Percentiles rank a stretch among this genome's conserved stretches.
These are phyloP conservation scores for Paecilomyces variotii DNA, from an alignment of 2,329 filamentous ascomycete species.

Conservation along the genomic window DNA sequence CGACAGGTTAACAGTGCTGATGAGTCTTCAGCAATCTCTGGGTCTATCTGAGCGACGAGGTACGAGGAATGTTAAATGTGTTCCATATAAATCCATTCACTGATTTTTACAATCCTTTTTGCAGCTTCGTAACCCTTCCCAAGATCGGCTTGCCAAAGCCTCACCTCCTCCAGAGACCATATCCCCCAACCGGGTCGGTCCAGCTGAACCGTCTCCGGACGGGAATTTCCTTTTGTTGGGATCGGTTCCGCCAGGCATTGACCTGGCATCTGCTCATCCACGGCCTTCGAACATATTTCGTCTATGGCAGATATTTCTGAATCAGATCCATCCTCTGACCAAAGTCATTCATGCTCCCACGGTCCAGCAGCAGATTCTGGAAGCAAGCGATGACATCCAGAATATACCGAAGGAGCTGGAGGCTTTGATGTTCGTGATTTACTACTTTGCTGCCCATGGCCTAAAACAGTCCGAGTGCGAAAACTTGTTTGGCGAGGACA, in stretches of 20 bases:
- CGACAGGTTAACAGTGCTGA: not conserved
- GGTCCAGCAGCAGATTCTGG: conserved; percentile 16
- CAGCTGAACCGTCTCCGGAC: not conserved
- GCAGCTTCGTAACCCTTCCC: conserved; percentile 1
- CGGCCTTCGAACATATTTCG: conserved; percentile 15
- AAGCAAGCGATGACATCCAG: conserved; percentile 13
- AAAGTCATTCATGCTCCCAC: conserved; percentile 65
- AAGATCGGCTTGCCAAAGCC: not conserved
- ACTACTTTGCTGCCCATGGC: conserved; percentile 52
- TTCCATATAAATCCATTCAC: not conserved
- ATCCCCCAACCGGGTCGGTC: not conserved
- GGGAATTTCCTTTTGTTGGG: not conserved
- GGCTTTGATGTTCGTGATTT: conserved; percentile 60
- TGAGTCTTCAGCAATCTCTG: conserved; percentile 1
- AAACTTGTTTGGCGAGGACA: conserved; percentile 23
- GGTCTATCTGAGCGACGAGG: conserved; percentile 2
- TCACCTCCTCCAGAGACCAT: not conserved
- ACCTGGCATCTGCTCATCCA: conserved; percentile 37
- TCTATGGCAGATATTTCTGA: conserved; percentile 19
- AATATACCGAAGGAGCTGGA: conserved; percentile 36
- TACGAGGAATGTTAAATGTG: not conserved
- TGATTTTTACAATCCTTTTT: not conserved
- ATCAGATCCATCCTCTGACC: conserved; percentile 55
- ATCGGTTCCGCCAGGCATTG: conserved; percentile 11
- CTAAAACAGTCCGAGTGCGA: conserved; percentile 47